phyloP scores from a whole-genome alignment of 2,329 filamentous ascomycete genomes.

The Mycosphaerella sp. region DNA sequence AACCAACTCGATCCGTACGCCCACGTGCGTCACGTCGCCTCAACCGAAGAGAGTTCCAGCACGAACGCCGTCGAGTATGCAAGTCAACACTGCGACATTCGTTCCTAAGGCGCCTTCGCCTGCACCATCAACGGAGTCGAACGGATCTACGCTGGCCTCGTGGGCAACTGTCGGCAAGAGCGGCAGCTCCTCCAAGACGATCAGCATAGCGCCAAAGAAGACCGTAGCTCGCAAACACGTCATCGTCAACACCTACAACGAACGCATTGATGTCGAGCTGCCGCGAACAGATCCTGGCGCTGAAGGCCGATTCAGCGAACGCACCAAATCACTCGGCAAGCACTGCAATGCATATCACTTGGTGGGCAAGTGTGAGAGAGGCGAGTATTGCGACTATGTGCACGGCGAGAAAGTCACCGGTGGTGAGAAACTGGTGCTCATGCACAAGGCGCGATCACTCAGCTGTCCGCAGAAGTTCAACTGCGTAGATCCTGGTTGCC shows the following conservation, averaged over 20 bases:
- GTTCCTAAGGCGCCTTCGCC: conserved; percentile 21
- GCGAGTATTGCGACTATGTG: conserved; percentile 39
- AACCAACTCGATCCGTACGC: not conserved
- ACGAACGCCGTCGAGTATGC: conserved; percentile 1
- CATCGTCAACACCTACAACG: conserved; percentile 39
- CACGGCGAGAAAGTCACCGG: conserved; percentile 38
- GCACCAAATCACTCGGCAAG: conserved; percentile 30
- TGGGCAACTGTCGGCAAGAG: conserved; percentile 42
- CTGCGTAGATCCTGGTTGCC: conserved; percentile 29
- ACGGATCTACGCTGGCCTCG: conserved; percentile 18
- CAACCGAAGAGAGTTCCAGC: not conserved
- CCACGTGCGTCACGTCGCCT: not conserved
- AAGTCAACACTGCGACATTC: conserved; percentile 6
- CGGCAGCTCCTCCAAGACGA: conserved; percentile 31
- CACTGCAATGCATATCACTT: conserved; percentile 38
- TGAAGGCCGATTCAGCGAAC: conserved; percentile 27
- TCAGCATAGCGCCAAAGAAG: conserved; percentile 37
- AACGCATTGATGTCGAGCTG: conserved; percentile 40
- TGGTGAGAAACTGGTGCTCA: conserved; percentile 38
- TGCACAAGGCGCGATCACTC: conserved; percentile 39
- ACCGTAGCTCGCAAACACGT: conserved; percentile 32
- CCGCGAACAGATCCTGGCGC: conserved; percentile 29
- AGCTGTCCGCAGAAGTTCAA: conserved; percentile 32
- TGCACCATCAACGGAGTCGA: conserved; percentile 19
- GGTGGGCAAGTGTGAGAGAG: conserved; percentile 36